Evolutionary conservation across 2,329 filamentous ascomycete species (phyloP).

Genomic region (Canariomyces notabilis): DNA sequence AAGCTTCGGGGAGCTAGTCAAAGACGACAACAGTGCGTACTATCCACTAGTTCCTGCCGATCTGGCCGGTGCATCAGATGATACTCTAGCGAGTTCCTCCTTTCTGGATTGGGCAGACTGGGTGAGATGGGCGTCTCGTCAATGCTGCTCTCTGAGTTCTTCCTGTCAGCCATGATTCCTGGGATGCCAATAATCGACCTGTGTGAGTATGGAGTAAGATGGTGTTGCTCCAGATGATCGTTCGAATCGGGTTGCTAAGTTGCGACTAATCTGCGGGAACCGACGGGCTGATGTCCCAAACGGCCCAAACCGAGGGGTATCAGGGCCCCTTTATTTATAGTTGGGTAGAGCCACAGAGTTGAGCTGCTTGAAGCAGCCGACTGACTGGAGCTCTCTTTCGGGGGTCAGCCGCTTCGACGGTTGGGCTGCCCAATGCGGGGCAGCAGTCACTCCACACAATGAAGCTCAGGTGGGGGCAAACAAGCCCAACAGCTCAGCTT

Average conservation of each 20-base stretch:
- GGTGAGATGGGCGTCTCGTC: conserved; percentile 57
- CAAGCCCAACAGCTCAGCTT: too few species aligned
- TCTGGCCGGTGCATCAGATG: conserved; percentile 69
- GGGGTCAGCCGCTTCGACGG: conserved; percentile 2
- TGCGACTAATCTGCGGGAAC: too few species aligned
- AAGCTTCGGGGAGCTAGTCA: conserved; percentile 7
- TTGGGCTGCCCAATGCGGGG: neutral
- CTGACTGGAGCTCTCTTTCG: neutral
- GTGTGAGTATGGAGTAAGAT: neutral
- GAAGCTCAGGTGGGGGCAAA: conserved; percentile 11
- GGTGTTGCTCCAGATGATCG: too few species aligned
- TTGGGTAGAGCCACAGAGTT: conserved; percentile 7
- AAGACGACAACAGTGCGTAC: conserved; percentile 42
- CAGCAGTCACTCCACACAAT: conserved; percentile 16
- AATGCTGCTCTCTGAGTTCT: conserved; percentile 29
- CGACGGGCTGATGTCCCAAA: neutral
- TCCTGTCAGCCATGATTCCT: conserved; percentile 17
- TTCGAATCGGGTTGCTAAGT: too few species aligned
- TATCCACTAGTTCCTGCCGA: conserved; percentile 72
- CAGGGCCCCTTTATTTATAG: conserved; percentile 10
- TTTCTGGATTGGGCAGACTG: conserved; percentile 41
- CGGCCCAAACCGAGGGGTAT: neutral
- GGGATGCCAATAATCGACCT: neutral
- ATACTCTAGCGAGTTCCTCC: conserved; percentile 67
- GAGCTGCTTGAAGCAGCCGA: neutral